A percentile compares a stretch with the other conserved stretches of the same genome.
Conservation (phyloP, 1,139 yeast species). For the Pichia sp. region DNA sequence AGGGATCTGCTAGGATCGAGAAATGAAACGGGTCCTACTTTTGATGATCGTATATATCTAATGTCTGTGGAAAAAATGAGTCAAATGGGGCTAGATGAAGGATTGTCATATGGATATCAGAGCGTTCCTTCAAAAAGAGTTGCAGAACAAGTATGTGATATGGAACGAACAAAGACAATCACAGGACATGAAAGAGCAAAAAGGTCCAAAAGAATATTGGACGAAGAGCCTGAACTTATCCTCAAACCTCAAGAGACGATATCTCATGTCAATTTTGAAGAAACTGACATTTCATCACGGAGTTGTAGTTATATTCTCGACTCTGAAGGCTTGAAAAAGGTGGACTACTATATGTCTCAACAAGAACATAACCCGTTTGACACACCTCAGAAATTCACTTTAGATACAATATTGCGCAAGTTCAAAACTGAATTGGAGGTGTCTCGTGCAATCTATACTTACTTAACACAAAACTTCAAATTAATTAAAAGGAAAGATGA, state of each 20-base stretch:
- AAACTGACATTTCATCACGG: slow-evolving; percentile 23
- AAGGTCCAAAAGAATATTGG: slow-evolving; percentile 65
- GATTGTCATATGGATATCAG: background rate
- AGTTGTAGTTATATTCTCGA: slow-evolving; percentile 20
- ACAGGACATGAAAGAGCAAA: slow-evolving; percentile 64
- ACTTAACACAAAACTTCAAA: slow-evolving; percentile 50
- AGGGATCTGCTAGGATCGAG: slow-evolving; percentile 35
- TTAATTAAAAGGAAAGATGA: slow-evolving; percentile 21
- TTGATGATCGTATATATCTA: slow-evolving; percentile 31
- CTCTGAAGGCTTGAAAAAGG: slow-evolving; percentile 5
- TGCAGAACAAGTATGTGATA: slow-evolving; percentile 33
- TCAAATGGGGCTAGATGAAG: slow-evolving; percentile 5
- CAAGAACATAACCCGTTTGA: slow-evolving; percentile 23
- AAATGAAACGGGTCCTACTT: slow-evolving; percentile 17
- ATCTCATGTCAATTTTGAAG: slow-evolving; percentile 46
- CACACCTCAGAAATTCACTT: slow-evolving; percentile 45
- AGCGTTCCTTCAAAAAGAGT: background rate
- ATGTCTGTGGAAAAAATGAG: slow-evolving; percentile 22
- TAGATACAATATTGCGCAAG: slow-evolving; percentile 40
- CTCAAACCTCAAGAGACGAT: slow-evolving; percentile 67
- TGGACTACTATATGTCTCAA: slow-evolving; percentile 13
- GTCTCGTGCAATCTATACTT: slow-evolving; percentile 57
- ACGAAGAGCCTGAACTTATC: slow-evolving; percentile 58
- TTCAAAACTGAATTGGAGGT: slow-evolving; percentile 47
- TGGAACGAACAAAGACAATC: slow-evolving; percentile 73